A percentile compares a stretch with the other conserved stretches of the same genome.
Evolutionary conservation across 179 eudicot species (phyloP).

Genomic region (Carnegiea gigantea): DNA sequence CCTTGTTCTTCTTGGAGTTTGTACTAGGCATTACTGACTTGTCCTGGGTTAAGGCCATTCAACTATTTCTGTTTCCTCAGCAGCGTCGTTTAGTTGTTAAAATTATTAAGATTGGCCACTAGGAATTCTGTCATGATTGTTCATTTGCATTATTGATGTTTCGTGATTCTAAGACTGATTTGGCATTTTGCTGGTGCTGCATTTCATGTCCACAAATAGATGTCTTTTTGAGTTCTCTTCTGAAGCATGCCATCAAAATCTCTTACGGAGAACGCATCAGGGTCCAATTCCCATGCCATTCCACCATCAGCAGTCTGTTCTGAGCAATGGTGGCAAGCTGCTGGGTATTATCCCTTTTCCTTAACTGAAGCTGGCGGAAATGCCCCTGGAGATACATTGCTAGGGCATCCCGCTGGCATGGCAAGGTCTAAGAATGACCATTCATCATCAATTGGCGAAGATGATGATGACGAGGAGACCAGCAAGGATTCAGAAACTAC

Average conservation of each 20-base stretch:
- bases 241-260: slow-evolving; percentile 75
- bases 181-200: slow-evolving; percentile 8
- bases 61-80: too few relatives aligned
- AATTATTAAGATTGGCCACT: neutral
- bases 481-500: slow-evolving; percentile 53
- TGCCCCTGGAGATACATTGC: slow-evolving; percentile 49
- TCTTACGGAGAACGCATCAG: slow-evolving; percentile 32
- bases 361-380: slow-evolving; percentile 44
- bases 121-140: neutral
- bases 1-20: neutral
- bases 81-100: neutral
- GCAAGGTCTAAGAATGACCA: slow-evolving; percentile 49
- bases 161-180: neutral
- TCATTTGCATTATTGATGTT: neutral
- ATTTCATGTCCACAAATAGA: slow-evolving; percentile 18
- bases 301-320: slow-evolving; percentile 42
- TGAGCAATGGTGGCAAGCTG: slow-evolving; percentile 73
- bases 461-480: slow-evolving; percentile 57
- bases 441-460: slow-evolving; percentile 55
- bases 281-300: slow-evolving; percentile 38
- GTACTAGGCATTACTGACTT: too few relatives aligned
- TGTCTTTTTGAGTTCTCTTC: slow-evolving; percentile 26
- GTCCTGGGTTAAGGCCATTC: too few relatives aligned
- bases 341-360: slow-evolving; percentile 46
- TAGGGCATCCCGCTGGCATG: slow-evolving; percentile 33